Percentiles rank a stretch among this genome's conserved stretches.
These are phyloP conservation scores for Pseudogymnoascus sp. DNA, from an alignment of 2,329 filamentous ascomycete genomes.

Conservation along the genomic window DNA sequence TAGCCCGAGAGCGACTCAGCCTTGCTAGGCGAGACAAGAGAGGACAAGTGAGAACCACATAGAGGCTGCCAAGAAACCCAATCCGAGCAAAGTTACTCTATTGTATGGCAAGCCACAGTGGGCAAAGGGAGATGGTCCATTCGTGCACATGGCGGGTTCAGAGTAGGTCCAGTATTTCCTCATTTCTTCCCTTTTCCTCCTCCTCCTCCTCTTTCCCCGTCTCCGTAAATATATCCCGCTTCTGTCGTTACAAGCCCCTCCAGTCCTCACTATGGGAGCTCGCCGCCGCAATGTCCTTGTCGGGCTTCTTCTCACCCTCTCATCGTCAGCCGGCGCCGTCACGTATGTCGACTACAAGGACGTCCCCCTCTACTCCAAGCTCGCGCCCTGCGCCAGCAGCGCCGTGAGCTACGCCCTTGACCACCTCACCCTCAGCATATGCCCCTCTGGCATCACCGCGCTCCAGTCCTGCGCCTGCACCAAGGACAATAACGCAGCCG, in stretches of 20 bases:
- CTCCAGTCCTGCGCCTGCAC: conserved; percentile 49
- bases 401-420: conserved; percentile 41
- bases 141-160: background rate
- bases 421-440: conserved; percentile 36
- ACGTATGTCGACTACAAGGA: conserved; percentile 9
- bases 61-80: background rate
- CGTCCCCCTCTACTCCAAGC: conserved; percentile 12
- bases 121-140: background rate
- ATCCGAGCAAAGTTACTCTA: background rate
- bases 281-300: background rate
- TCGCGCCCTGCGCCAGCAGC: conserved; percentile 45
- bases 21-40: background rate
- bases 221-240: background rate
- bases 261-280: background rate
- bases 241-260: background rate
- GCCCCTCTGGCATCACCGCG: conserved; percentile 37
- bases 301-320: background rate
- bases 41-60: background rate
- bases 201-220: background rate
- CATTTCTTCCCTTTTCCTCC: background rate
- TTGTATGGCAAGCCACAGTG: background rate
- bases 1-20: background rate
- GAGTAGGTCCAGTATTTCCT: conserved; percentile 1
- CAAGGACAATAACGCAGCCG: conserved; percentile 15
- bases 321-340: background rate